A percentile compares a stretch with the other conserved stretches of the same genome.
phyloP scores from a whole-genome alignment of 2,329 filamentous ascomycete genomes.

The Calycina herbarum region DNA sequence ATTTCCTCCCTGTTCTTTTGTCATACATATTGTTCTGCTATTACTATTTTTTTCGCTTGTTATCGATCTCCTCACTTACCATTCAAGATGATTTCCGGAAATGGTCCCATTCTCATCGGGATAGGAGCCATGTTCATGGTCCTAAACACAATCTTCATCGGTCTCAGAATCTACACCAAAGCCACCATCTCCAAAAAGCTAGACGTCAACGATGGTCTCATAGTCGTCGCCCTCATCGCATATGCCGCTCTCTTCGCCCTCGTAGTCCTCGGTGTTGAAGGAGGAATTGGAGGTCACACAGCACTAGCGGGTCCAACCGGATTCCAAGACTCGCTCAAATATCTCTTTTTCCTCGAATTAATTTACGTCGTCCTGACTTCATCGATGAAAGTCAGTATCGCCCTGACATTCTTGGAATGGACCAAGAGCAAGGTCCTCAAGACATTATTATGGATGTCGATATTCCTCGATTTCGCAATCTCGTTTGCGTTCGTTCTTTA shows the following conservation, averaged over 20 bases:
- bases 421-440: slow-evolving; percentile 18
- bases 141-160: slow-evolving; percentile 21
- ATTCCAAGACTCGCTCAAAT: slow-evolving; percentile 18
- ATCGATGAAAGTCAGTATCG: slow-evolving; percentile 28
- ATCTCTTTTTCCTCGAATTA: slow-evolving; percentile 27
- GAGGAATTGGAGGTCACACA: slow-evolving; percentile 25
- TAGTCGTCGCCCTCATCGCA: slow-evolving; percentile 21
- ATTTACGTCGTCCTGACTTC: slow-evolving; percentile 28
- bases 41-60: neutral
- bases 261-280: slow-evolving; percentile 20
- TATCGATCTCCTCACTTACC: neutral
- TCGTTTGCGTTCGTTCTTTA: slow-evolving; percentile 20
- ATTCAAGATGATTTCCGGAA: neutral
- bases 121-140: slow-evolving; percentile 15
- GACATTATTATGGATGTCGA: slow-evolving; percentile 20
- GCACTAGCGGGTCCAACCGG: neutral
- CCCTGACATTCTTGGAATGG: slow-evolving; percentile 24
- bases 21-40: neutral
- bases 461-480: slow-evolving; percentile 24
- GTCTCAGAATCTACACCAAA: slow-evolving; percentile 19
- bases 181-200: slow-evolving; percentile 21
- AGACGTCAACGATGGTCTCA: slow-evolving; percentile 25
- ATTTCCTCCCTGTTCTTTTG: neutral
- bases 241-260: slow-evolving; percentile 20
- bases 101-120: slow-evolving; percentile 10